Conservation (phyloP, 148 eudicot species). For the Vaccinium corymbosum region DNA sequence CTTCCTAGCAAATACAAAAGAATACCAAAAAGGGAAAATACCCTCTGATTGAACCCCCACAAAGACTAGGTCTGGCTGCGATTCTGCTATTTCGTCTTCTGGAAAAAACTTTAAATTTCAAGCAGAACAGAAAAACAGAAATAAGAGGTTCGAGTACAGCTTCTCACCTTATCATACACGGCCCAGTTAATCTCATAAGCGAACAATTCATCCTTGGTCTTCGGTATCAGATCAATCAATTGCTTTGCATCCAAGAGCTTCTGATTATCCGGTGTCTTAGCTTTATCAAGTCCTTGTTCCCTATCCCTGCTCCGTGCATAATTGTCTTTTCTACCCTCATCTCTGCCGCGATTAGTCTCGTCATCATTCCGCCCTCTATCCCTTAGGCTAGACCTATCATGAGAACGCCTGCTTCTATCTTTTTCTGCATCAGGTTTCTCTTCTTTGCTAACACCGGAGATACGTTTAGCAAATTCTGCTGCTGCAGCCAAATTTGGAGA, state of each 20-base stretch:
- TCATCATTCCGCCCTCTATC: constrained; percentile 52
- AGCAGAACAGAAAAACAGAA: not conserved
- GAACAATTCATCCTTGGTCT: constrained; percentile 93
- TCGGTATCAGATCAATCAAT: constrained; percentile 90
- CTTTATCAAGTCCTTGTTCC: constrained; percentile 25
- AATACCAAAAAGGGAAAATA: not conserved
- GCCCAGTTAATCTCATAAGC: constrained; percentile 84
- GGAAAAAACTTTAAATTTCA: not conserved
- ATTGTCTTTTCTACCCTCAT: constrained; percentile 27
- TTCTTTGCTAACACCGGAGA: constrained; percentile 51
- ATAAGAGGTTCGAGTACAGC: not conserved
- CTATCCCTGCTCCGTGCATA: constrained; percentile 27
- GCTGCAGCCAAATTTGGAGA: constrained; percentile 51
- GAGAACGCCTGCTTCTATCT: constrained; percentile 64
- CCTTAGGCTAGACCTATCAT: constrained; percentile 71
- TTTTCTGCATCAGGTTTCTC: constrained; percentile 58
- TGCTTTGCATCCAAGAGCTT: constrained; percentile 93
- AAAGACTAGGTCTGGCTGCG: not conserved
- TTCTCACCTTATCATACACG: constrained; percentile 75
- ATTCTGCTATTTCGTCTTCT: not conserved
- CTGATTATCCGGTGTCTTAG: constrained; percentile 28
- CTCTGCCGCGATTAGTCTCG: constrained; percentile 40
- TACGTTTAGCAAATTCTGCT: constrained; percentile 67
- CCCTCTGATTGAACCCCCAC: not conserved
- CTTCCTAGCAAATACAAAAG: not conserved